Evolutionary conservation across 805 yeast species (phyloP).

Genomic region (Maudiozyma bulderi): DNA sequence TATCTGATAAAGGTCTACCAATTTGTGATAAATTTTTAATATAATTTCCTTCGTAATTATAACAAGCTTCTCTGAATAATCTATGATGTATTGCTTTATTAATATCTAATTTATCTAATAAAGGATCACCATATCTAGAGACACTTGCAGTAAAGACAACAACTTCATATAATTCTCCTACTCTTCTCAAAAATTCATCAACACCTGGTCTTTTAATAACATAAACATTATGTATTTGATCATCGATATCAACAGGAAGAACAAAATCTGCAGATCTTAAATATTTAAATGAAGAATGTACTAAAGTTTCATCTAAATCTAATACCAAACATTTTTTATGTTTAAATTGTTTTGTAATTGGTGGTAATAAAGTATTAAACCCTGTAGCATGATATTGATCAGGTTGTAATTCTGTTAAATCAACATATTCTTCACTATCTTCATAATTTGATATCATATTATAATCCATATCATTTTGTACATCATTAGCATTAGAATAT

Average conservation of each 20-base stretch:
- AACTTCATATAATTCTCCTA: conserved; percentile 83
- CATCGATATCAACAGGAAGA: conserved; percentile 93
- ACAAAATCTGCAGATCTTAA: conserved; percentile 91
- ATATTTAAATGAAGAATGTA: conserved; percentile 89
- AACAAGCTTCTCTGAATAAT: conserved; percentile 88
- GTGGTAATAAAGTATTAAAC: conserved; percentile 56
- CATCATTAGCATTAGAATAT: conserved; percentile 1
- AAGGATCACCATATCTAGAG: conserved; percentile 90
- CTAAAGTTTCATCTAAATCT: conserved; percentile 93
- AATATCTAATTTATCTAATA: conserved; percentile 79
- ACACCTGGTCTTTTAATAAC: conserved; percentile 98
- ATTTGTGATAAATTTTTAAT: conserved; percentile 88
- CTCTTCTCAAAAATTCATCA: conserved; percentile 76
- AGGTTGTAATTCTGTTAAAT: conserved; percentile 55
- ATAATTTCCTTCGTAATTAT: conserved; percentile 86
- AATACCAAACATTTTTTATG: conserved; percentile 78
- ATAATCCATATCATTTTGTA: conserved; percentile 6
- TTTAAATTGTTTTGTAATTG: conserved; percentile 35
- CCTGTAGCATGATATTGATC: conserved; percentile 61
- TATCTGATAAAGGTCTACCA: conserved; percentile 81
- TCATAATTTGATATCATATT: conserved; percentile 8
- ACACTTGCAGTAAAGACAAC: conserved; percentile 97
- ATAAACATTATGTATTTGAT: conserved; percentile 84
- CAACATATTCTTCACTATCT: conserved; percentile 36
- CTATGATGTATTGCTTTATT: conserved; percentile 75